Evolutionary conservation across 768 basidiomycete species (phyloP).

Genomic region (Vararia minispora): DNA sequence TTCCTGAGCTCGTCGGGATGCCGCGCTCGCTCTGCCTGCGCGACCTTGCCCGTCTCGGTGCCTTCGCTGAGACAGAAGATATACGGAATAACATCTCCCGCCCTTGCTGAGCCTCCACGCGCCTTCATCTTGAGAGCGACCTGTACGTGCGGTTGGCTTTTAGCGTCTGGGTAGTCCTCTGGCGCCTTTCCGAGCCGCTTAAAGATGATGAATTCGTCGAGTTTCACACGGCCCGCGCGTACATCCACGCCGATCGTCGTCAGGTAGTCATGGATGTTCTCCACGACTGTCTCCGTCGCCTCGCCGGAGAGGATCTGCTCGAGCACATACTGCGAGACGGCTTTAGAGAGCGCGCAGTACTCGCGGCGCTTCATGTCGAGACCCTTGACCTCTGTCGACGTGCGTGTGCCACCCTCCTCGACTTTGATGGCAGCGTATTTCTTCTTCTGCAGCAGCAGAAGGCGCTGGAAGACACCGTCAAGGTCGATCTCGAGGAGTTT

Average conservation of each 20-base stretch:
- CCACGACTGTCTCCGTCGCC: conserved; percentile 78
- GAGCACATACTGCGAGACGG: conserved; percentile 85
- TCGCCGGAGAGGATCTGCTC: conserved; percentile 89
- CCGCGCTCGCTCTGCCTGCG: conserved; percentile 82
- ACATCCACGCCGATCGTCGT: conserved; percentile 66
- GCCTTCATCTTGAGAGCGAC: conserved; percentile 87
- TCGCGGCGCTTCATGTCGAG: conserved; percentile 99
- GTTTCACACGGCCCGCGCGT: conserved; percentile 58
- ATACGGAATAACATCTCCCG: conserved; percentile 93
- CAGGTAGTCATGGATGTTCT: conserved; percentile 89
- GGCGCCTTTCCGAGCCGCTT: conserved; percentile 98
- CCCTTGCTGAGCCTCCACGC: conserved; percentile 67
- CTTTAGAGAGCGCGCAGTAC: conserved; percentile 86
- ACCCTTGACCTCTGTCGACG: conserved; percentile 87
- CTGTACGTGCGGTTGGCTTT: conserved; percentile 93
- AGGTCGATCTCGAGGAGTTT: conserved; percentile 94
- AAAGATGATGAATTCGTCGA: conserved; percentile 93
- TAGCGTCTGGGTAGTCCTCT: conserved; percentile 93
- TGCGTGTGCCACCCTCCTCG: conserved; percentile 67
- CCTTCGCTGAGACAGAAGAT: conserved; percentile 80
- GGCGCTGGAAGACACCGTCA: conserved; percentile 86
- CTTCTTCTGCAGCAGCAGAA: conserved; percentile 94
- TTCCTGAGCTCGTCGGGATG: conserved; percentile 89
- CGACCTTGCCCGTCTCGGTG: conserved; percentile 55
- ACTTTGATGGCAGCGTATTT: conserved; percentile 98